phyloP scores from a whole-genome alignment of 2,329 filamentous ascomycete species.

The Exophiala sideris region DNA sequence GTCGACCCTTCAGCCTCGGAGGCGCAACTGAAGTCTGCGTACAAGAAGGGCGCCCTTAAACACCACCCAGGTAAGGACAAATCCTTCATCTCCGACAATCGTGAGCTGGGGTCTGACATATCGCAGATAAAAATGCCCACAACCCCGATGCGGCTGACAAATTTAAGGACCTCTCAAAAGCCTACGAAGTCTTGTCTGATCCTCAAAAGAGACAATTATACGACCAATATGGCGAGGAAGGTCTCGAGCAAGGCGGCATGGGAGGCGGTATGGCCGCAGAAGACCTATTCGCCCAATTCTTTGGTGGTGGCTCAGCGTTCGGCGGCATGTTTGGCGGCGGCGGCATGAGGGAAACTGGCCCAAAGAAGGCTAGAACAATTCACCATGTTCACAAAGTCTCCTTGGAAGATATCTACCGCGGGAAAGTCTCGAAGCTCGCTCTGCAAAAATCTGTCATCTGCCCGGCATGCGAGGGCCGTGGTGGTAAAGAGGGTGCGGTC shows the following conservation, averaged over 20 bases:
- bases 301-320: constrained; percentile 68
- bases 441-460: constrained; percentile 97
- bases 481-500: constrained; percentile 96
- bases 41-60: constrained; percentile 84
- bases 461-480: constrained; percentile 86
- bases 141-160: constrained; percentile 93
- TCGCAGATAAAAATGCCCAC: constrained; percentile 87
- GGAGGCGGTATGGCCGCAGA: constrained; percentile 90
- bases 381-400: constrained; percentile 98
- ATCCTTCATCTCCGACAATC: not conserved
- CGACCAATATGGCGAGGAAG: constrained; percentile 96
- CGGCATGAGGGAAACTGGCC: constrained; percentile 75
- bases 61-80: constrained; percentile 77
- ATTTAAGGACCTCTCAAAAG: constrained; percentile 96
- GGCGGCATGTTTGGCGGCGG: constrained; percentile 76
- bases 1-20: constrained; percentile 74
- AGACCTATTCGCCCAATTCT: constrained; percentile 96
- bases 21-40: constrained; percentile 86
- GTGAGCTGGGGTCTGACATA: constrained; percentile 1
- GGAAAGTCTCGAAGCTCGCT: constrained; percentile 95
- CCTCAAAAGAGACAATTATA: constrained; percentile 87
- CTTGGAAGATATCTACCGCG: constrained; percentile 95
- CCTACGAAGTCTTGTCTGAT: constrained; percentile 93
- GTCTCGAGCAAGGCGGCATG: constrained; percentile 81
- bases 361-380: constrained; percentile 90